Conservation (phyloP, 2,329 filamentous ascomycete species). For the Alternaria tenuissima region DNA sequence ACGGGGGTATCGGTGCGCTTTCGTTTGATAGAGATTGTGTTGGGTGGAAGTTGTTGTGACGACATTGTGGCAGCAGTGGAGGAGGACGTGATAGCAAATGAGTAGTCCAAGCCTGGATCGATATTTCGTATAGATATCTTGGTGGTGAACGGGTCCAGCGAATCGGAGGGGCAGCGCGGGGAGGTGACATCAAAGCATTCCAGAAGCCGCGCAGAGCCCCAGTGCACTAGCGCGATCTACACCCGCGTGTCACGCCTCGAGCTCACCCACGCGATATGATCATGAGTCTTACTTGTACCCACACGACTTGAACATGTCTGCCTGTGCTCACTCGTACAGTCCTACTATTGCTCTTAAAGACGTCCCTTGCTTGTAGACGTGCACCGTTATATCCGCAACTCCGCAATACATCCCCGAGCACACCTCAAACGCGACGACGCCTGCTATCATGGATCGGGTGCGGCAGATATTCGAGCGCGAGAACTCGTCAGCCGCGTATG, state of each 20-base stretch:
- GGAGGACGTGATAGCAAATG: neutral
- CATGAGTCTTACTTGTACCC: constrained; percentile 20
- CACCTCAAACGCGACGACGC: constrained; percentile 9
- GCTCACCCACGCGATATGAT: constrained; percentile 28
- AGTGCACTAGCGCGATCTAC: constrained; percentile 9
- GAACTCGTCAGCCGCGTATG: constrained; percentile 43
- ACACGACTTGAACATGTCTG: constrained; percentile 32
- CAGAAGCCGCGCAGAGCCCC: constrained; percentile 16
- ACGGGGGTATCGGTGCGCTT: constrained; percentile 65
- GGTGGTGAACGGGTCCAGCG: constrained; percentile 9
- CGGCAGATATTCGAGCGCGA: constrained; percentile 41
- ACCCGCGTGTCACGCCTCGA: constrained; percentile 3
- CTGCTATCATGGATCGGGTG: constrained; percentile 46
- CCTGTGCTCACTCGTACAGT: constrained; percentile 15
- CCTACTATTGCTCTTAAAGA: constrained; percentile 4
- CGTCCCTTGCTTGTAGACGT: constrained; percentile 20
- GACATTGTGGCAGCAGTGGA: neutral
- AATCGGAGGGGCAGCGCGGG: constrained; percentile 25
- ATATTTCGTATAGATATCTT: neutral
- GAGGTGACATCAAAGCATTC: constrained; percentile 18
- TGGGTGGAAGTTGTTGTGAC: constrained; percentile 27
- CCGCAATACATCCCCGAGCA: constrained; percentile 11
- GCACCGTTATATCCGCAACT: constrained; percentile 4
- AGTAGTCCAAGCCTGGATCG: neutral
- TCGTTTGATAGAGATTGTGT: constrained; percentile 58